Base-by-base conservation (phyloP, 805 yeast genomes). In the Candida verbasci region DNA sequence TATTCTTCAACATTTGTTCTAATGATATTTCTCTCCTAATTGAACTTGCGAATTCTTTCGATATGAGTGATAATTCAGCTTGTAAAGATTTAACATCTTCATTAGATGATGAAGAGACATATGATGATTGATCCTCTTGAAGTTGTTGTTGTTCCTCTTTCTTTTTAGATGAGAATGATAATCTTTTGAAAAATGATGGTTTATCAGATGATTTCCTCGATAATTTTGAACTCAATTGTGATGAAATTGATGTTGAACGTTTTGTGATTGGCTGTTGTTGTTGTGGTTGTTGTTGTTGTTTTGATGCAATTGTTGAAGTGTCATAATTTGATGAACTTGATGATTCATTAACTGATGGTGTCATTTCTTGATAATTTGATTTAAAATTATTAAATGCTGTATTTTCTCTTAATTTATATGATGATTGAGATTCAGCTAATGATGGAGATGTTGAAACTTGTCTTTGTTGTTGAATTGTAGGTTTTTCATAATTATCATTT, bases 1-100 rank as follows among this genome's bases (percentile, higher is more conserved):
- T 40, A n/a, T 42, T 48, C 26, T 55, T 54, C 18, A 76, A 38
- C 29, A 59, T 65, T 33, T 62, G 61, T 48, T 81, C 88, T 30
- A 84, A 52, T 14, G 64, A 53, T n/a, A 82, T 63, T 52, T 85
- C 94, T 27, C 93, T 62, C 37, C 76, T 72, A 31, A 84, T 81
- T 0, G 89, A 79, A 17, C 76, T 76, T 0, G 88, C 89, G 34
- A 85, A 63, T 49, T 84, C 94, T 17, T 74, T 72, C 1, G 89
- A 80, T 1, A 85, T 80, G 17, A 82, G 49, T 41, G 80, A 82
- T 27, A 85, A 57, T 24, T 31, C 34, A 6, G 20, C 10, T 31
- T 31, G 34, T 24, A 31, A 31, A 3, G 24, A 4, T 21, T 23
- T 31, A 8, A 31, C 16, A 3, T 23, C 28, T n/a, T 12, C 18